phyloP scores from a whole-genome alignment of 139 green algal species.

The Nannochloris sp. region DNA sequence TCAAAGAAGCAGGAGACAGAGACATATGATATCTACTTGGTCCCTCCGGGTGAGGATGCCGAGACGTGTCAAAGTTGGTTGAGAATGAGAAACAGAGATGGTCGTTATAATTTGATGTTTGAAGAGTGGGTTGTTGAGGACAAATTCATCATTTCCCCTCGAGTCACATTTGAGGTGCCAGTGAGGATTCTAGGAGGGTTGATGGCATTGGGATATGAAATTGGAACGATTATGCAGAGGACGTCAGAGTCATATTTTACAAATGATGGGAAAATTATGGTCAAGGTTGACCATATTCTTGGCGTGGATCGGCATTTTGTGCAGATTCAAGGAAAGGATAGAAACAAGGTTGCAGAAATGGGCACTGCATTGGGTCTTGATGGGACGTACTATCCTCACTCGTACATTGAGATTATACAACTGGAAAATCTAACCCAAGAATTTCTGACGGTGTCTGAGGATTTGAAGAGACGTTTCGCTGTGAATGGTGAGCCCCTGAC shows the following conservation, averaged over 20 bases:
- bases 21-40: conserved; percentile 90
- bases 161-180: conserved; percentile 89
- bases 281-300: conserved; percentile 84
- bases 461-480: conserved; percentile 51
- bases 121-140: conserved; percentile 93
- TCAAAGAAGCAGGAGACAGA: conserved; percentile 34
- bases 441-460: conserved; percentile 66
- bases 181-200: conserved; percentile 90
- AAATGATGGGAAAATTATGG: conserved; percentile 21
- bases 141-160: conserved; percentile 89
- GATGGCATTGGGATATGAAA: conserved; percentile 95
- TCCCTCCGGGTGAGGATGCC: conserved; percentile 80
- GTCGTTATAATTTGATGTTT: conserved; percentile 95
- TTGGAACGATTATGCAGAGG: conserved; percentile 86
- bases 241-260: conserved; percentile 34
- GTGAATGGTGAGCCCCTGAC: conserved; percentile 46
- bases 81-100: conserved; percentile 93
- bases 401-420: conserved; percentile 92
- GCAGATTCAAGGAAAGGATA: conserved; percentile 71
- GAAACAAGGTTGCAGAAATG: conserved; percentile 48
- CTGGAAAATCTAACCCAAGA: conserved; percentile 53
- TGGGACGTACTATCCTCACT: conserved; percentile 72
- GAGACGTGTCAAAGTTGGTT: conserved; percentile 93
- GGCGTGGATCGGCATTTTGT: conserved; percentile 52
- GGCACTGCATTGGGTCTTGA: conserved; percentile 67